Evolutionary conservation across 345 rosid species (phyloP).

Genomic region (Eucalyptus grandis): DNA sequence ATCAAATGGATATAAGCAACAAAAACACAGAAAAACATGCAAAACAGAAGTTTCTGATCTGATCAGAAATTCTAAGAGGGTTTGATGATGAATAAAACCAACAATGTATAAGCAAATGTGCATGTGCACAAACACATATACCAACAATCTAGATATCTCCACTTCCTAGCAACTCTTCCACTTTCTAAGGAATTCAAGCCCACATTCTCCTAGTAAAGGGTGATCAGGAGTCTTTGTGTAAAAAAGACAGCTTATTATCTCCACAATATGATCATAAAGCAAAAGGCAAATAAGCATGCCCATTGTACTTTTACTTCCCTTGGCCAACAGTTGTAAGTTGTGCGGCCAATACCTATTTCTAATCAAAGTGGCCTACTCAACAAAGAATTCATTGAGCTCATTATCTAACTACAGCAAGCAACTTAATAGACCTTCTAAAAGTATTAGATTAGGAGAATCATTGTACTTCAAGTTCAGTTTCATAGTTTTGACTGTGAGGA

Average conservation of each 20-base stretch:
- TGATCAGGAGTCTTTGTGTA: not conserved
- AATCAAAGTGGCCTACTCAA: not conserved
- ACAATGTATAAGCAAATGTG: not conserved
- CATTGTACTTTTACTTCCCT: not conserved
- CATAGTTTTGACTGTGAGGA: not conserved
- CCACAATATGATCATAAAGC: not conserved
- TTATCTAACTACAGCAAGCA: not conserved
- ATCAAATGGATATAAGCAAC: not conserved
- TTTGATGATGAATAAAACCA: not conserved
- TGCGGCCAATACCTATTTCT: not conserved
- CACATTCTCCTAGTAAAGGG: not conserved
- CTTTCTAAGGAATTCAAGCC: not conserved
- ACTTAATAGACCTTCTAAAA: not conserved
- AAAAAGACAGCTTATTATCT: not conserved
- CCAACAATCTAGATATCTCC: not conserved
- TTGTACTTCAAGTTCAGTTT: not conserved
- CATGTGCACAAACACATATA: not conserved
- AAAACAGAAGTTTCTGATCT: not conserved
- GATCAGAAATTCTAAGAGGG: not conserved
- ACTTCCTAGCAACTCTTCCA: not conserved
- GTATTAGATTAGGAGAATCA: not conserved
- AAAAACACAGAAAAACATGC: not conserved
- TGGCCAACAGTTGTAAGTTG: not conserved
- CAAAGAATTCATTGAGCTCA: not conserved
- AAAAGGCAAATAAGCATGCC: not conserved